Conservation (phyloP, 345 rosid species). For the Viola odorata region DNA sequence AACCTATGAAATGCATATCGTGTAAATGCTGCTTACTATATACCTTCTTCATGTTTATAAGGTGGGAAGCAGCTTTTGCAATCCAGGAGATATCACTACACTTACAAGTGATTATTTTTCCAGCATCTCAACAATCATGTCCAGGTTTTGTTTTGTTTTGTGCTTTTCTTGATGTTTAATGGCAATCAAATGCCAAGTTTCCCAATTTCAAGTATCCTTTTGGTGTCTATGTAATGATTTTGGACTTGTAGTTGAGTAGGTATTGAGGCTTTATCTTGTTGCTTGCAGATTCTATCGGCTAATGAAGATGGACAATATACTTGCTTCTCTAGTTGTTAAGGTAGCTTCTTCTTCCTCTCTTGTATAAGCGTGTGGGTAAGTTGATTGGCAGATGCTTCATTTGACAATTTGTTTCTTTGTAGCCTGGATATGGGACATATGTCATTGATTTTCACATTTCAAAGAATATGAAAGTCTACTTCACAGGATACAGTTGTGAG, state of each 20-base stretch:
- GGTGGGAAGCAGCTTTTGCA: slow-evolving; percentile 55
- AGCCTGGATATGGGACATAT: slow-evolving; percentile 70
- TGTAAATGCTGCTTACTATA: slow-evolving; percentile 16
- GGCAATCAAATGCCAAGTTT: slow-evolving; percentile 1
- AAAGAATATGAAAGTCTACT: slow-evolving; percentile 40
- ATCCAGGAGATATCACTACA: slow-evolving; percentile 28
- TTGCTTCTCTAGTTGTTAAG: slow-evolving; percentile 65
- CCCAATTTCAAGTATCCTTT: not conserved
- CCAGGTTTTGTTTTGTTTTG: slow-evolving; percentile 37
- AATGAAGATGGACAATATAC: slow-evolving; percentile 62
- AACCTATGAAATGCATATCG: not conserved
- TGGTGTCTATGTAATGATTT: slow-evolving; percentile 9
- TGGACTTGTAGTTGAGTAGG: not conserved
- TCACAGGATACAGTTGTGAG: slow-evolving; percentile 61
- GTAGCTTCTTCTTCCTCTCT: slow-evolving; percentile 32
- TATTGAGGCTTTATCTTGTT: not conserved
- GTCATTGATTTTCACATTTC: slow-evolving; percentile 58
- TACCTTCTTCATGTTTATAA: slow-evolving; percentile 21
- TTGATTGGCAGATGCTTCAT: not conserved
- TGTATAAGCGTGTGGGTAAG: not conserved
- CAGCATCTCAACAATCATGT: slow-evolving; percentile 40
- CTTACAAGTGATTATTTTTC: slow-evolving; percentile 24
- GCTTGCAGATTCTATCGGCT: slow-evolving; percentile 65
- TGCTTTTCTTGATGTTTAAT: not conserved
- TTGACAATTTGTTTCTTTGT: slow-evolving; percentile 10